Conservation (phyloP, 306 rosid genomes). For the Crataegus laevigata region DNA sequence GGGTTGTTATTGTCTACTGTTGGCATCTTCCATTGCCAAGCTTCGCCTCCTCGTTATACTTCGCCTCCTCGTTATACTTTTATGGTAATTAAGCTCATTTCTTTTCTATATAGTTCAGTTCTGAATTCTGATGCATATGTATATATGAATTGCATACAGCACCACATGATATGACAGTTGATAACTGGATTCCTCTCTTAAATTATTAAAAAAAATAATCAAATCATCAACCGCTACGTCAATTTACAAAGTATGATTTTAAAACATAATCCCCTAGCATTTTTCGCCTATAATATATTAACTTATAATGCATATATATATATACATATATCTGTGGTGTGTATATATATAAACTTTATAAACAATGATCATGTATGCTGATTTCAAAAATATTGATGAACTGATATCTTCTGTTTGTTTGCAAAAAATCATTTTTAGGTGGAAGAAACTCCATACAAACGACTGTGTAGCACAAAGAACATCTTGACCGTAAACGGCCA, state of each 20-base stretch:
- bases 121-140: background rate
- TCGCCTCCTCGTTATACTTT: slow-evolving; percentile 17
- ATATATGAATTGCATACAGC: background rate
- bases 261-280: no score
- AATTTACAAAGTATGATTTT: no score
- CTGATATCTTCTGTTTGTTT: background rate
- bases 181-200: no score
- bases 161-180: background rate
- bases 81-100: slow-evolving; percentile 1
- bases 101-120: background rate
- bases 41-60: slow-evolving; percentile 15
- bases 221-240: no score
- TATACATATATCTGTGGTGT: no score
- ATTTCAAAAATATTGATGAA: background rate
- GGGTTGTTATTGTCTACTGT: background rate
- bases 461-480: slow-evolving; percentile 31
- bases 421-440: background rate
- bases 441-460: slow-evolving; percentile 15
- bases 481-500: slow-evolving; percentile 40
- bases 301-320: no score
- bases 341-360: no score
- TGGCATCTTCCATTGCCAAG: slow-evolving; percentile 18
- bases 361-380: background rate
- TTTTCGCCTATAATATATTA: no score
- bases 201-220: no score